Evolutionary conservation across 805 yeast species (phyloP), one percentile per base, ranked within the genome.

Genomic region (Hanseniaspora lindneri): DNA sequence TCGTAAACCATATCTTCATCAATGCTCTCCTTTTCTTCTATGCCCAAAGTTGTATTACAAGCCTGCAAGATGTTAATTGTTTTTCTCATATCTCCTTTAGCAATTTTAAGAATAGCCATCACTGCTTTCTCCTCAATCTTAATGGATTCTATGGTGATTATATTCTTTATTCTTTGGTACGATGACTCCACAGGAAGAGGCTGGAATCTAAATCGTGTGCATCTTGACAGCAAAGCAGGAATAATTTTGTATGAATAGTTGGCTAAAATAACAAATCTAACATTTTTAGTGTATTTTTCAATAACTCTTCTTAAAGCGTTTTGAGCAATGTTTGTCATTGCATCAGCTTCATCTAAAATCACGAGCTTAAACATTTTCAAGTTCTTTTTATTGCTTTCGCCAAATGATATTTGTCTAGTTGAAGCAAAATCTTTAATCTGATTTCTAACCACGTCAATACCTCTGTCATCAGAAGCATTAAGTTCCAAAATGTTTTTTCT

Each of bases 391-490:
- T 37, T 44, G 25, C 48, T 44, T 17, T 20, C 19, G 7, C 48
- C 48, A 44, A 44, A 44, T 65, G 89, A 92, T 47, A 92, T 89
- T 63, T 92, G 98, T 72, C 86, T 79, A 1, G 98, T 92, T 27
- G 89, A 78, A 10, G 98, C 98, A 68, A 92, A 92, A 56, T 82
- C 87, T 71, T 92, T 92, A 69, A 92, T 87, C 65, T 87, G 96
- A 58, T 92, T 92, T 54, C 99, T 75, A n/a, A 92, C 97, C 39
- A 92, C 96, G 57, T 86, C 95, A 55, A 92, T 92, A 55, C 98
- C 98, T 66, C 98, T 76, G 63, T 92, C 98, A 64, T 92, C 98
- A 3, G 94, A 81, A 3, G 98, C 98, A 65, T 92, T 92, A 63
- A 92, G 72, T 61, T 92, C 98, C 49, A 92, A 67, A 1, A 92